Evolutionary conservation across 192 early-diverging fungal genomes (phyloP).

Genomic region (Entomortierella parvispora): DNA sequence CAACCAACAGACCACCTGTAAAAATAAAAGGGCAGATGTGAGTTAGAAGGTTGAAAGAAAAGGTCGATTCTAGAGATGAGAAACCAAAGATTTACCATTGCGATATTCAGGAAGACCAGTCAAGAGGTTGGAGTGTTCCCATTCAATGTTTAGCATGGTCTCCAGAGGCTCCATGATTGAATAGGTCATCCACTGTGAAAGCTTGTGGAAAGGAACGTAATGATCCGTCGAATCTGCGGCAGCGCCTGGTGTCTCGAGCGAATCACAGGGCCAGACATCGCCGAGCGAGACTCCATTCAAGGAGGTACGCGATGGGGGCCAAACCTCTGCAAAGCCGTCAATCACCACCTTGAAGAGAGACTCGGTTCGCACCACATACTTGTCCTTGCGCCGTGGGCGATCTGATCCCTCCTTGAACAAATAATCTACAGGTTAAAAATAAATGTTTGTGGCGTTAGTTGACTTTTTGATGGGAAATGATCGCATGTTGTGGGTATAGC

Average conservation of each 20-base stretch:
- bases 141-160: conserved; percentile 49
- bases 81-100: conserved; percentile 66
- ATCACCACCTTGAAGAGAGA: conserved; percentile 85
- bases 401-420: conserved; percentile 67
- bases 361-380: conserved; percentile 68
- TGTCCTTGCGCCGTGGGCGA: conserved; percentile 56
- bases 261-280: conserved; percentile 88
- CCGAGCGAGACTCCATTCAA: conserved; percentile 84
- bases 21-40: neutral
- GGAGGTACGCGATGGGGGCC: conserved; percentile 84
- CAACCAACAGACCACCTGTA: conserved; percentile 85
- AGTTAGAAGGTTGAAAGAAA: conserved; percentile 16
- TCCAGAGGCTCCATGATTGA: conserved; percentile 86
- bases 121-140: conserved; percentile 71
- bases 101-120: conserved; percentile 91
- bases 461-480: no score
- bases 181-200: conserved; percentile 97
- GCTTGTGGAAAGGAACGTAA: conserved; percentile 89
- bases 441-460: no score
- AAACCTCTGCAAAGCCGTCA: conserved; percentile 81
- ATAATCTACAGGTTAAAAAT: conserved; percentile 60
- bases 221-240: conserved; percentile 44
- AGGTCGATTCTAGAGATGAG: neutral
- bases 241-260: conserved; percentile 49
- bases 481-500: no score